Percentiles rank a stretch among this genome's conserved stretches.
phyloP scores from a whole-genome alignment of 148 eudicot genomes.

The Silene uniflora region DNA sequence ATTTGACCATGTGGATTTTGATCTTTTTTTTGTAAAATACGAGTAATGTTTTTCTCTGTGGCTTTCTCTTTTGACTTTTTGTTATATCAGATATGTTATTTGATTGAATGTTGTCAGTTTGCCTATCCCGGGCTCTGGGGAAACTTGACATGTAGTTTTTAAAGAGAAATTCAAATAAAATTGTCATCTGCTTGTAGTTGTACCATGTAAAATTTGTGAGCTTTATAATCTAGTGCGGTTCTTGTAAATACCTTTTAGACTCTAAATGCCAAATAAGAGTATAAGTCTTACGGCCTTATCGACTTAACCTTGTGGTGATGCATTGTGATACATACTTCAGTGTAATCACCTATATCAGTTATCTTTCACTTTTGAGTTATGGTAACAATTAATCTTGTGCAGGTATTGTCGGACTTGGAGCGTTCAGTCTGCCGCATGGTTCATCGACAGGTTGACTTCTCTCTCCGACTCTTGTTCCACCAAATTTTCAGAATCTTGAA shows the following conservation, averaged over 20 bases:
- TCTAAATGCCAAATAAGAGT: background rate
- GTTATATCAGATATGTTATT: background rate
- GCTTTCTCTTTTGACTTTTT: background rate
- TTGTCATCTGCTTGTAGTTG: background rate
- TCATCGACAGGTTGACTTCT: slow-evolving; percentile 54
- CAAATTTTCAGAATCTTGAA: background rate
- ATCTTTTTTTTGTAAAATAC: background rate
- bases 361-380: background rate
- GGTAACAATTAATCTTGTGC: slow-evolving; percentile 19
- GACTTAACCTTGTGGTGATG: background rate
- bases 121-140: background rate
- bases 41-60: background rate
- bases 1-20: background rate
- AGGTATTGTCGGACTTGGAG: slow-evolving; percentile 99
- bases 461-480: background rate
- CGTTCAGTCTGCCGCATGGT: slow-evolving; percentile 98
- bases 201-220: background rate
- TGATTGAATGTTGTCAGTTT: background rate
- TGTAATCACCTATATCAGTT: background rate
- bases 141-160: background rate
- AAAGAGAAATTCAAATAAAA: background rate
- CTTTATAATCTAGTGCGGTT: background rate
- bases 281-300: background rate
- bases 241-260: background rate
- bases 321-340: background rate